phyloP scores from a whole-genome alignment of 1,284 basidiomycete species.

The Porodaedalea pini region DNA sequence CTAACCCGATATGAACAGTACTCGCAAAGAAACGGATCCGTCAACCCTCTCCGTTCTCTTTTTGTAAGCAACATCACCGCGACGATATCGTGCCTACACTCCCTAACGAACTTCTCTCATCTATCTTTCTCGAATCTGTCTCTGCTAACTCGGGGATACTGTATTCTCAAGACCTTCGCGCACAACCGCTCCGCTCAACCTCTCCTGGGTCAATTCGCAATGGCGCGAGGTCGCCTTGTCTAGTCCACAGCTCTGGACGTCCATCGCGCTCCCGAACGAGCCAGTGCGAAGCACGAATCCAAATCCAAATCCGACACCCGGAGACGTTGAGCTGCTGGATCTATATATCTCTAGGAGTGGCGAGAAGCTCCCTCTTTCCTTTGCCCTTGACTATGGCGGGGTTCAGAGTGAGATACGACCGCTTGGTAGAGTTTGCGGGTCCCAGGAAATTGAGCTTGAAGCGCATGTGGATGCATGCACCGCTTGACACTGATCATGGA shows the following conservation, averaged over 20 bases:
- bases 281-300: background rate
- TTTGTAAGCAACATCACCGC: background rate
- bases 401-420: background rate
- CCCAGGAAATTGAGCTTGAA: background rate
- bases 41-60: background rate
- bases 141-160: background rate
- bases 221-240: constrained; percentile 14
- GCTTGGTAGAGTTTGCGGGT: background rate
- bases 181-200: constrained; percentile 3
- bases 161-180: background rate
- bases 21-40: background rate
- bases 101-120: constrained; percentile 10
- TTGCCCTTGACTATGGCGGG: constrained; percentile 8
- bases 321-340: constrained; percentile 4
- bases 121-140: constrained; percentile 7
- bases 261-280: background rate
- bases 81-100: constrained; percentile 1
- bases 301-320: background rate
- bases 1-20: background rate
- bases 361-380: background rate
- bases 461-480: background rate
- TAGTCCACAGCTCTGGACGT: constrained; percentile 10
- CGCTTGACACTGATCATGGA: background rate
- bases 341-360: constrained; percentile 10
- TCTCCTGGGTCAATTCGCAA: constrained; percentile 13